Evolutionary conservation across 2,329 filamentous ascomycete species (phyloP).

Genomic region (Fusarium tuaranense): DNA sequence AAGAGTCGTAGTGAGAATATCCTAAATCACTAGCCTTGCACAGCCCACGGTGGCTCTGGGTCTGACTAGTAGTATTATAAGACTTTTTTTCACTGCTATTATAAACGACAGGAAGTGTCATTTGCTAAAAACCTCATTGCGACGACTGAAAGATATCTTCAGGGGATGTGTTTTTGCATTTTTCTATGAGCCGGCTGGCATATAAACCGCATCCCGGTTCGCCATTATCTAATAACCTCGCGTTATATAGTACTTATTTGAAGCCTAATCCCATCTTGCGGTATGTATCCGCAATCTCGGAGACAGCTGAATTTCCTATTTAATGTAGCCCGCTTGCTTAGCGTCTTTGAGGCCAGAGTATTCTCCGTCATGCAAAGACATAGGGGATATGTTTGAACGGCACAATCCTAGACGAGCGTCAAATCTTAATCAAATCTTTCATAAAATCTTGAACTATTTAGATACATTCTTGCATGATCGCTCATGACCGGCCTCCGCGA

Average conservation of each 20-base stretch:
- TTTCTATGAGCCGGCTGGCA: background rate
- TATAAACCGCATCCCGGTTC: background rate
- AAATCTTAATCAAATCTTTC: background rate
- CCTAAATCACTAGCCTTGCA: background rate
- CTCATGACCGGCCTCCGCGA: background rate
- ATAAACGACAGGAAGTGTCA: background rate
- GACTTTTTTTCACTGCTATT: background rate
- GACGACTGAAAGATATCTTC: background rate
- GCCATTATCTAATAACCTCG: background rate
- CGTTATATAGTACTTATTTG: background rate
- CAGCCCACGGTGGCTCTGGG: background rate
- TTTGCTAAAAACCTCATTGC: background rate
- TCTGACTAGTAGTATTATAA: too few relatives aligned
- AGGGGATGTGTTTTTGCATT: background rate
- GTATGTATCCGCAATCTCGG: background rate
- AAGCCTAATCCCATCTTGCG: background rate
- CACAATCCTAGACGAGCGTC: background rate
- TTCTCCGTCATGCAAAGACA: background rate
- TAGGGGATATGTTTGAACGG: background rate
- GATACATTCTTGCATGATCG: background rate
- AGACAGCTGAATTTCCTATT: too few relatives aligned
- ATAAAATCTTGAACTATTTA: background rate
- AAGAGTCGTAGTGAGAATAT: conserved; percentile 30
- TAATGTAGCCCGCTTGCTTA: background rate
- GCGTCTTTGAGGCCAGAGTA: background rate